These are phyloP conservation scores for Myxozyma neotropica DNA, from an alignment of 805 yeast species.

Conservation along the genomic window DNA sequence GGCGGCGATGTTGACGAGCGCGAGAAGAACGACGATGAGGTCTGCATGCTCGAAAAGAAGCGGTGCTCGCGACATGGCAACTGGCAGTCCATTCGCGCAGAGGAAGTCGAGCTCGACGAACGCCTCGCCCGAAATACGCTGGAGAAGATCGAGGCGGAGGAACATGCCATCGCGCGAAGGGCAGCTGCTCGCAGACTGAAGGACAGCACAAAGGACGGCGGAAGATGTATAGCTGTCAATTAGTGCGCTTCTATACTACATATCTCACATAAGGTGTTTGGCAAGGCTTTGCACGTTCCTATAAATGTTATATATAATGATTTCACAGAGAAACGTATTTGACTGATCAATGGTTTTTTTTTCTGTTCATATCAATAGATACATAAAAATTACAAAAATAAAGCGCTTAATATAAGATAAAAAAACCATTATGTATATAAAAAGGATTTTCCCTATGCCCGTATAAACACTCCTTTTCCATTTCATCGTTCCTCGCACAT, in stretches of 20 bases:
- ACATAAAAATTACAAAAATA: conserved; percentile 15
- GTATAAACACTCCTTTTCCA: conserved; percentile 2
- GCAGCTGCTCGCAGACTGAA: conserved; percentile 22
- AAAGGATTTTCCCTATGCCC: not conserved
- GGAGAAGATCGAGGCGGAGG: conserved; percentile 12
- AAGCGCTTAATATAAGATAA: conserved; percentile 6
- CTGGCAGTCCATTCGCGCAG: conserved; percentile 35
- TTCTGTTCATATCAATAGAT: conserved; percentile 16
- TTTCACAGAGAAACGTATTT: no score
- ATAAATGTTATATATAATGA: no score
- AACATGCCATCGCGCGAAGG: conserved; percentile 12
- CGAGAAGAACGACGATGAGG: conserved; percentile 12
- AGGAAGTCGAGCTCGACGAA: conserved; percentile 31
- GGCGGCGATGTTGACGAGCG: conserved; percentile 1
- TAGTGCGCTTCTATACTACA: not conserved
- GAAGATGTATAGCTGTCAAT: conserved; percentile 13
- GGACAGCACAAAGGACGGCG: conserved; percentile 20
- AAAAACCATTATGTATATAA: not conserved
- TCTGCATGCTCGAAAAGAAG: conserved; percentile 33
- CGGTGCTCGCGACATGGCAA: conserved; percentile 31
- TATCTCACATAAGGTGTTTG: no score
- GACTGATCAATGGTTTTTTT: not conserved
- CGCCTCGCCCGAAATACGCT: conserved; percentile 16
- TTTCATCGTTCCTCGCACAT: not conserved
- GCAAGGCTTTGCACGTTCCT: no score